These are phyloP conservation scores for Phoma sp. DNA, from an alignment of 2,329 filamentous ascomycete species.

Conservation along the genomic window DNA sequence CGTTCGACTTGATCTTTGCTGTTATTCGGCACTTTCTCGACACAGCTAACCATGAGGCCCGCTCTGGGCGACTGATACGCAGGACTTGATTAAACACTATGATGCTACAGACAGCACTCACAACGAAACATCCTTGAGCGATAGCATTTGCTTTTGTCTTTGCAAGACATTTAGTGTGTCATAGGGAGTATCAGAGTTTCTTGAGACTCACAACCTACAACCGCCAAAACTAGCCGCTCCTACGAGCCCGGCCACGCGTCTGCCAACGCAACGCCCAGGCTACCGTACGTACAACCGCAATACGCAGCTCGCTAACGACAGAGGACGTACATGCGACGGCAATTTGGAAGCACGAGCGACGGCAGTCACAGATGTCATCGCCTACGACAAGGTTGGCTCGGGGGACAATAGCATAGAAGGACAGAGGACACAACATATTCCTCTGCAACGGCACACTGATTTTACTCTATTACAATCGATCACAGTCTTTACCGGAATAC, in stretches of 20 bases:
- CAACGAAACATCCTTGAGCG: slow-evolving; percentile 20
- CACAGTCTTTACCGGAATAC: slow-evolving; percentile 1
- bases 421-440: neutral
- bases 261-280: neutral
- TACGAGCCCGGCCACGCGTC: neutral
- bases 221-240: neutral
- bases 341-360: neutral
- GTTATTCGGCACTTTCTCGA: slow-evolving; percentile 8
- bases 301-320: neutral
- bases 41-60: slow-evolving; percentile 39
- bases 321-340: neutral
- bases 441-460: neutral
- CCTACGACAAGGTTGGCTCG: neutral
- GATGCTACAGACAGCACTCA: slow-evolving; percentile 34
- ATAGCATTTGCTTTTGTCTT: slow-evolving; percentile 9
- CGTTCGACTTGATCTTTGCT: slow-evolving; percentile 16
- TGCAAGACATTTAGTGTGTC: neutral
- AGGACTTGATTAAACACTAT: slow-evolving; percentile 40
- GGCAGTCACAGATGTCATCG: neutral
- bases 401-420: neutral
- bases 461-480: slow-evolving; percentile 2
- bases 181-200: neutral
- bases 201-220: neutral
- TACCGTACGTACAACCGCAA: neutral
- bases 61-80: slow-evolving; percentile 29